Evolutionary conservation across 768 basidiomycete species (phyloP), one percentile per base, ranked within the genome.

Genomic region (Chiua virens): DNA sequence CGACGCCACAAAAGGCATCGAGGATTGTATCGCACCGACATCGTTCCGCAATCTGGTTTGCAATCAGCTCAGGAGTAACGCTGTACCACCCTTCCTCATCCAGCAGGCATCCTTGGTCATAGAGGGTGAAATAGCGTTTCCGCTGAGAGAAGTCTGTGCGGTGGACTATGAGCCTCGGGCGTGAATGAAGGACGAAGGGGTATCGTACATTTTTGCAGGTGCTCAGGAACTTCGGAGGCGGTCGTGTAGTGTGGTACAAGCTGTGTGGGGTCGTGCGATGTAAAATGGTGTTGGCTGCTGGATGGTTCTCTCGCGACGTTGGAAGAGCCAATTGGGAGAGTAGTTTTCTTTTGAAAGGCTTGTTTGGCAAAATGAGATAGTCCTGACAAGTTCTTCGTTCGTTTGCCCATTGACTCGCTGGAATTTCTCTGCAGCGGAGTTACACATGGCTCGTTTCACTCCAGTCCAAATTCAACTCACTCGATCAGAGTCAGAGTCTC

Each of bases 21-120:
- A 96, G 76, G 53, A 97, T 77, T 4, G 86, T 86, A 54, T 83
- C 83, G 56, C 87, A 92, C 8, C 88, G 81, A 74, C 96, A 97
- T 21, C 95, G 77, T 58, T 96, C 89, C 0, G 97, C 96, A 40
- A 98, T 98, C 66, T 92, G 94, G 53, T 81, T 71, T 8, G 95
- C 97, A n/a, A 99, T 83, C 35, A 78, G 78, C 62, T 98, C 94
- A 0, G 97, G 96, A 0, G 97, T 99, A 52, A 98, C 87, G 54
- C 89, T 93, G 71, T 89, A 98, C 96, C 95, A 98, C n/a, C 96
- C 96, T 66, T 96, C 92, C 57, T 89, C 83, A 56, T 98, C 97
- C 11, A 98, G 73, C 3, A 97, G 75, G 64, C 93, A 92, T 1
- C 94, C 93, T 17, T 83, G 69, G 22, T 85, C 80, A 59, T 92